Evolutionary conservation across 2,329 filamentous ascomycete genomes (phyloP).

Genomic region (Bipolaris sorokiniana): DNA sequence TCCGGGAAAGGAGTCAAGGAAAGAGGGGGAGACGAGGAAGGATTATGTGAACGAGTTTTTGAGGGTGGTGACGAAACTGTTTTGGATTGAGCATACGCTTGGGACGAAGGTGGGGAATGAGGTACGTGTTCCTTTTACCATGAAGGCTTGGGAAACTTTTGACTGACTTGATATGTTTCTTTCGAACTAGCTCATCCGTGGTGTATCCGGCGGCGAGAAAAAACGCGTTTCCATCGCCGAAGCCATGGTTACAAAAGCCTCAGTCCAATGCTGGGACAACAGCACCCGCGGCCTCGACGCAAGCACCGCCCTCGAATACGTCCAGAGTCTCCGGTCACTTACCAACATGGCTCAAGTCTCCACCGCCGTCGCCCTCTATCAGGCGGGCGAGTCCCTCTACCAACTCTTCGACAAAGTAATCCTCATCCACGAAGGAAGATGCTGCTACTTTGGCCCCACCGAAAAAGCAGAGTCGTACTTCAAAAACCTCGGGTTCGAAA

Average conservation of each 20-base stretch:
- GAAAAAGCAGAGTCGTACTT: constrained; percentile 69
- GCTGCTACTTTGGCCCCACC: constrained; percentile 67
- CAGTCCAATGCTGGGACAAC: constrained; percentile 59
- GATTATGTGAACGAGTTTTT: constrained; percentile 69
- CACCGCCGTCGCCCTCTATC: constrained; percentile 72
- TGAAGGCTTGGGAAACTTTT: too few relatives aligned
- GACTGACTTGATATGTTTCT: neutral
- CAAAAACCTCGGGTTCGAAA: constrained; percentile 69
- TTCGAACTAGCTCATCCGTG: constrained; percentile 64
- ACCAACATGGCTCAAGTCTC: constrained; percentile 69
- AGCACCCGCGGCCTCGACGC: constrained; percentile 76
- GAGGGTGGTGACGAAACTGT: constrained; percentile 71
- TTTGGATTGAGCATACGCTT: constrained; percentile 74
- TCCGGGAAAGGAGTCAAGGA: constrained; percentile 65
- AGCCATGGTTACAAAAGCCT: constrained; percentile 53
- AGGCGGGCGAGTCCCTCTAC: constrained; percentile 59
- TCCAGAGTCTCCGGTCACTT: constrained; percentile 67
- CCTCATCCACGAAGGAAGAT: constrained; percentile 50
- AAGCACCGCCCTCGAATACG: constrained; percentile 75
- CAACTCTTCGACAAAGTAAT: constrained; percentile 50
- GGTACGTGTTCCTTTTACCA: neutral
- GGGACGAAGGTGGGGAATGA: constrained; percentile 78
- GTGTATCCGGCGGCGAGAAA: constrained; percentile 59
- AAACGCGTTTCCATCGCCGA: constrained; percentile 59
- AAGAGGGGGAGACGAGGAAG: constrained; percentile 65